Conservation (phyloP, 2,329 filamentous ascomycete genomes). For the Aulographum hederae region DNA sequence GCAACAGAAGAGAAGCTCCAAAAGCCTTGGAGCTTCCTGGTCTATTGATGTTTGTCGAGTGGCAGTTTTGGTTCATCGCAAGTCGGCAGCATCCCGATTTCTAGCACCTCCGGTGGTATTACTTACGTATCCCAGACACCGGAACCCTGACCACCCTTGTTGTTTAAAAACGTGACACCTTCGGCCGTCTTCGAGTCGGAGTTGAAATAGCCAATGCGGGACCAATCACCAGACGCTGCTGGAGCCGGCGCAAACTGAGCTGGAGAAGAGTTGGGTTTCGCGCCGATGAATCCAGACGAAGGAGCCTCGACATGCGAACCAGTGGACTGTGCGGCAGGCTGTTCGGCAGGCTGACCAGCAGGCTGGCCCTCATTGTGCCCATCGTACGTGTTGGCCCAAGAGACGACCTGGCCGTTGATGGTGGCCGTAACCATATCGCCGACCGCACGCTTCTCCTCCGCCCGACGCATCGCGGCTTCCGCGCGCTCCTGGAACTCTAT, state of each 20-base stretch:
- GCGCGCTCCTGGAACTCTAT: constrained; percentile 7
- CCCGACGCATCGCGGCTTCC: constrained; percentile 7
- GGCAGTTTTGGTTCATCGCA: not conserved
- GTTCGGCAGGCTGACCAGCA: constrained; percentile 7
- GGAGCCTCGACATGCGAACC: constrained; percentile 5
- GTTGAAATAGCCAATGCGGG: constrained; percentile 29
- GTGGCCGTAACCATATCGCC: constrained; percentile 35
- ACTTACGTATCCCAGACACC: constrained; percentile 33
- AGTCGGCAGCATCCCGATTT: too few species aligned
- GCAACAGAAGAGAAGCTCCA: too few species aligned
- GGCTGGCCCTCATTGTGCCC: constrained; percentile 14
- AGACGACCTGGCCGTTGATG: constrained; percentile 37
- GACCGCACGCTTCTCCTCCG: constrained; percentile 29
- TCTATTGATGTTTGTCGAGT: not conserved
- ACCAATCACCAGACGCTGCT: constrained; percentile 15
- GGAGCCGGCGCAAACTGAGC: constrained; percentile 4
- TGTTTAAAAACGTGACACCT: constrained; percentile 40
- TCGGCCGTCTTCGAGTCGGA: constrained; percentile 23
- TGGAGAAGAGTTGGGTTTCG: constrained; percentile 3
- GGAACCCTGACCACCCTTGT: constrained; percentile 35
- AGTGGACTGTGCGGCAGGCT: constrained; percentile 3
- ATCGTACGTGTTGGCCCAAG: constrained; percentile 40
- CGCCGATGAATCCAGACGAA: constrained; percentile 1
- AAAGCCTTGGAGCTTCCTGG: too few species aligned
- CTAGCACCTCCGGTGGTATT: too few species aligned